Percentiles rank a stretch among this genome's conserved stretches.
phyloP scores from a whole-genome alignment of 1,284 basidiomycete species.

The Grifola frondosa region DNA sequence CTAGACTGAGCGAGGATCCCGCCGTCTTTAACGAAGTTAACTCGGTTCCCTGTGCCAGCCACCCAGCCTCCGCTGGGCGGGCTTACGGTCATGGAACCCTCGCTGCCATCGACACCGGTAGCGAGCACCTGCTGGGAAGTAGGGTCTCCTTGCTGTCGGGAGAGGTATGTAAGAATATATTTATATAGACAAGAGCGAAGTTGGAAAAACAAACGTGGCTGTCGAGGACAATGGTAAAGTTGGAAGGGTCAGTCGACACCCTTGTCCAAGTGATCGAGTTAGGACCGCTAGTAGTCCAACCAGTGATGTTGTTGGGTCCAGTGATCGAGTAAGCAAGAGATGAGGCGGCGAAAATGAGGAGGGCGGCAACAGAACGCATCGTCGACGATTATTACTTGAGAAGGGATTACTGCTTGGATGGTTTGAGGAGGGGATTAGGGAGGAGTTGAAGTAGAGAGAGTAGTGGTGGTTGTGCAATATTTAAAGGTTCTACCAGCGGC shows the following conservation, averaged over 20 bases:
- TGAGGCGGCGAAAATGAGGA: conserved; percentile 54
- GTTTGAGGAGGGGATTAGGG: conserved; percentile 4
- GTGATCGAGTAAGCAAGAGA: conserved; percentile 62
- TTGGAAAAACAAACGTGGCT: conserved; percentile 60
- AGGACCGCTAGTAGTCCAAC: conserved; percentile 59
- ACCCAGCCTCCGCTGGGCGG: conserved; percentile 62
- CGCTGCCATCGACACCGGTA: conserved; percentile 47
- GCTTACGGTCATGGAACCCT: conserved; percentile 37
- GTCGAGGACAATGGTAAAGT: conserved; percentile 68
- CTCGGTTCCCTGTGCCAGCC: conserved; percentile 52
- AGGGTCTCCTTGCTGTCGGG: conserved; percentile 29
- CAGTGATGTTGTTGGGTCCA: conserved; percentile 45
- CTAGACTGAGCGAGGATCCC: conserved; percentile 66
- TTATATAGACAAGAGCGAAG: neutral
- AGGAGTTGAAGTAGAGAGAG: conserved; percentile 11
- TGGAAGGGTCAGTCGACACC: conserved; percentile 63
- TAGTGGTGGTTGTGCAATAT: too few relatives aligned
- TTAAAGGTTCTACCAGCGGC: too few relatives aligned
- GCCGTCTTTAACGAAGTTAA: conserved; percentile 65
- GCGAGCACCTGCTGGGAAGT: conserved; percentile 45
- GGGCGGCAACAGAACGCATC: conserved; percentile 40
- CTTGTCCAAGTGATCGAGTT: conserved; percentile 64
- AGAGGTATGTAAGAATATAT: neutral
- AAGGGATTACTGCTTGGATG: too few relatives aligned
- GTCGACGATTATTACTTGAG: conserved; percentile 49